Percentiles rank a stretch among this genome's conserved stretches.
These are phyloP conservation scores for Candida qinlingensis DNA, from an alignment of 805 yeast species.

Conservation along the genomic window DNA sequence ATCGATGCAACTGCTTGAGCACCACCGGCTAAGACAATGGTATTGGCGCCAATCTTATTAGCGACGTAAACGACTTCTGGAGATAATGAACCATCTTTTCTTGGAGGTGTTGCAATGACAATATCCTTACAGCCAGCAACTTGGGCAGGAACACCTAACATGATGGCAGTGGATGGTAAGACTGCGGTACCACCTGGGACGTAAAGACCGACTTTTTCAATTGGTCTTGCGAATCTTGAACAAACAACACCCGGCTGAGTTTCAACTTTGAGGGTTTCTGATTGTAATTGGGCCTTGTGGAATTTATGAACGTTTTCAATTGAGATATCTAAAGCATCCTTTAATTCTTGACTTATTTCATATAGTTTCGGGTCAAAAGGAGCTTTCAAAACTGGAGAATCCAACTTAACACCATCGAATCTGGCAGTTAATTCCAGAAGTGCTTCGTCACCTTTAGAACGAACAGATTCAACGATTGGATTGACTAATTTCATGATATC, in stretches of 20 bases:
- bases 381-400: conserved; percentile 72
- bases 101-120: conserved; percentile 91
- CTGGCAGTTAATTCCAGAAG: conserved; percentile 83
- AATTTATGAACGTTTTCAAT: conserved; percentile 83
- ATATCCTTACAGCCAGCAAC: conserved; percentile 97
- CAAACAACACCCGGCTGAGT: conserved; percentile 93
- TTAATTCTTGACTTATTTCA: conserved; percentile 68
- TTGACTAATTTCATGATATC: conserved; percentile 89
- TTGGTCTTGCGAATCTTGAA: conserved; percentile 92
- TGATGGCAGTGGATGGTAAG: conserved; percentile 93
- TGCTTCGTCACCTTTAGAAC: conserved; percentile 76
- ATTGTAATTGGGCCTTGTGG: conserved; percentile 88
- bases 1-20: conserved; percentile 98
- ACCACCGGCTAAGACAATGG: conserved; percentile 95
- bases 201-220: conserved; percentile 90
- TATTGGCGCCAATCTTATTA: conserved; percentile 85
- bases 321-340: conserved; percentile 82
- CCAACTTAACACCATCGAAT: conserved; percentile 78
- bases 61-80: conserved; percentile 99
- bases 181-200: conserved; percentile 99
- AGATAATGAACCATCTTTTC: conserved; percentile 85
- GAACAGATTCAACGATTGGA: conserved; percentile 82
- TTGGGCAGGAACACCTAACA: conserved; percentile 97
- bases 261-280: conserved; percentile 72
- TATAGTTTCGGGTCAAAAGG: conserved; percentile 82